Base-by-base conservation (phyloP, 805 yeast genomes). In the Yamadazyma philogaea region DNA sequence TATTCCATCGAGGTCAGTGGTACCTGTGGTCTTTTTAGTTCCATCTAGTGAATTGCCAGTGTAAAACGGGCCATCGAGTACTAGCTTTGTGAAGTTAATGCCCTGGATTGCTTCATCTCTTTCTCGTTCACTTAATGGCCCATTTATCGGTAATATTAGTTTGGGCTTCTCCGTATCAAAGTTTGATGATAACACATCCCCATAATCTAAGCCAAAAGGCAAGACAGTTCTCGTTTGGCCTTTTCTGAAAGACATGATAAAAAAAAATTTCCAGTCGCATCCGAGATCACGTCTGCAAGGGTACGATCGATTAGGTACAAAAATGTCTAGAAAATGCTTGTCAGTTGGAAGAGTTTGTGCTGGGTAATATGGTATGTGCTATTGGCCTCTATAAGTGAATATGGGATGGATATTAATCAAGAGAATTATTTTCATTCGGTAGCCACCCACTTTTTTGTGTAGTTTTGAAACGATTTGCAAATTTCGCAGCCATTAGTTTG, bases 121-220 rank as follows among this genome's bases (percentile, higher is more conserved):
- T 56, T 85, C 93, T 17, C 56, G 47, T 11, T 64, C 61, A 4
- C 74, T 71, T 15, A 80, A 63, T 6, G 78, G 71, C 0, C 86
- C 86, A 57, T 81, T 79, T 3, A 84, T 77, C 1, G 93, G 93
- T 17, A 85, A 57, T 18, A 77, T 67, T 61, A 59, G 74, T 57
- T 66, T 63, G 42, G 79, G 62, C 46, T 70, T 57, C 44, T 72
- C 64, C 38, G 69, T 60, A 34, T 59, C 59, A 47, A 58, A 52
- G 40, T 61, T 60, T 14, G 69, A 59, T 18, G 63, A 44, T 35
- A 64, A 47, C 30, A 84, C 70, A 55, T 84, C 91, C 22, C 75
- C 70, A 57, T 79, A 82, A 40, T 81, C 87, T 39, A 84, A 60
- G 8, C 93, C 90, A 61, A 83, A 82, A n/a, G 90, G 90, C 39